Base-by-base conservation (phyloP, 2,329 filamentous ascomycete species). In the Calonectria leucothoes region DNA sequence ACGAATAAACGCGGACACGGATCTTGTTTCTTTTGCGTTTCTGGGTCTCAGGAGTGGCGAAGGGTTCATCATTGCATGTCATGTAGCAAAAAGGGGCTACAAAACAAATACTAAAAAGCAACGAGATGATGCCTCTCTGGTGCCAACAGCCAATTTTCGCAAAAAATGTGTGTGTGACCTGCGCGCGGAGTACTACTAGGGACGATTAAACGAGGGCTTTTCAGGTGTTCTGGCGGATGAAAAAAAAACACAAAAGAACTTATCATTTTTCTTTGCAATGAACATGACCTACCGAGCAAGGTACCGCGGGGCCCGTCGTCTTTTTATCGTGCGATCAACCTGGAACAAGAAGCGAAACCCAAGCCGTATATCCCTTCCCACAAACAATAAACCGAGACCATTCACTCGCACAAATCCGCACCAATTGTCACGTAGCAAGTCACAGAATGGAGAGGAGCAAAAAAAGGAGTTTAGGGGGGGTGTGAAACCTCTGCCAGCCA, bases 41-140 rank as follows among this genome's bases (percentile, higher is more conserved):
- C 87, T 89, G 89, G 89, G 89, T 90, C 88, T 89, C 87, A 87
- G 89, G 89, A 90, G 88, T 90, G 89, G 88, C 87, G 87, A 89
- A 89, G 89, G 88, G 89, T 89, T 89, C 87, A 89, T 89, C 84
- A 85, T 88, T 90, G 89, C 89, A 91, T 91, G 87, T 89, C 86
- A 88, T 82, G 89, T 91, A 90, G 89, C 88, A 84, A 81, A 81
- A 82, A 78, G 82, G 83, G 82, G 85, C 85, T 87, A 86, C 85
- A 81, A 84, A 83, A 81, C 81, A 82, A 81, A 81, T 80, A 79
- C 79, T 80, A 85, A 83, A 85, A 85, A 84, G 82, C 81, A 83
- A 85, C 82, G 80, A 82, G 77, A 83, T 78, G 81, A 80, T 80
- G 76, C 76, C 77, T 78, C 76, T 79, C 77, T 80, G 74, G 79